Evolutionary conservation across 352 stramenopile species (phyloP).

Genomic region (Pythium monospermum): DNA sequence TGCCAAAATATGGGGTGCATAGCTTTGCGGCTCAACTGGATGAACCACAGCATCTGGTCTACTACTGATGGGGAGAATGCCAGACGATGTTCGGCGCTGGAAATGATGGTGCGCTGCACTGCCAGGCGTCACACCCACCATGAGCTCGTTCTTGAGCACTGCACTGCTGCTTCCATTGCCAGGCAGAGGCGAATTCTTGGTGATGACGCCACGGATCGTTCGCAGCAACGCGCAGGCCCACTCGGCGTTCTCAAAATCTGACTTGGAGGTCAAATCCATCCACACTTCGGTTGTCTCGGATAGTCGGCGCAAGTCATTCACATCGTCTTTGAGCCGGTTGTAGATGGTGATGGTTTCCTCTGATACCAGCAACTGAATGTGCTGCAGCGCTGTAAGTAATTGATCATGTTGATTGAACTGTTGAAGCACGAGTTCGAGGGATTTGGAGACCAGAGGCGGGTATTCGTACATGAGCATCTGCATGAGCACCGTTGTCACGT

Average conservation of each 20-base stretch:
- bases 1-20: not conserved
- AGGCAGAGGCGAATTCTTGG: constrained; percentile 1
- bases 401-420: constrained; percentile 75
- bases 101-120: not conserved
- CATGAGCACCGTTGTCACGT: constrained; percentile 58
- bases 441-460: constrained; percentile 60
- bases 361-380: constrained; percentile 49
- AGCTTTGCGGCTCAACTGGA: not conserved
- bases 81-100: not conserved
- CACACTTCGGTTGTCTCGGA: constrained; percentile 76
- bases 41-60: not conserved
- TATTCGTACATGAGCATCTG: constrained; percentile 82
- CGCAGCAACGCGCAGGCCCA: constrained; percentile 39
- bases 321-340: constrained; percentile 59
- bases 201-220: constrained; percentile 37
- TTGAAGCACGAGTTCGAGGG: constrained; percentile 64
- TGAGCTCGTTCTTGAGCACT: not conserved
- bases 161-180: not conserved
- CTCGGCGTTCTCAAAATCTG: constrained; percentile 58
- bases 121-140: not conserved
- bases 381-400: constrained; percentile 57
- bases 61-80: not conserved
- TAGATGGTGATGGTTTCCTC: constrained; percentile 65
- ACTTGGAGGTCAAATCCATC: constrained; percentile 76
- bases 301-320: constrained; percentile 51